These are phyloP conservation scores for Fusarium bulbicola DNA, from an alignment of 2,329 filamentous ascomycete species.

Conservation along the genomic window DNA sequence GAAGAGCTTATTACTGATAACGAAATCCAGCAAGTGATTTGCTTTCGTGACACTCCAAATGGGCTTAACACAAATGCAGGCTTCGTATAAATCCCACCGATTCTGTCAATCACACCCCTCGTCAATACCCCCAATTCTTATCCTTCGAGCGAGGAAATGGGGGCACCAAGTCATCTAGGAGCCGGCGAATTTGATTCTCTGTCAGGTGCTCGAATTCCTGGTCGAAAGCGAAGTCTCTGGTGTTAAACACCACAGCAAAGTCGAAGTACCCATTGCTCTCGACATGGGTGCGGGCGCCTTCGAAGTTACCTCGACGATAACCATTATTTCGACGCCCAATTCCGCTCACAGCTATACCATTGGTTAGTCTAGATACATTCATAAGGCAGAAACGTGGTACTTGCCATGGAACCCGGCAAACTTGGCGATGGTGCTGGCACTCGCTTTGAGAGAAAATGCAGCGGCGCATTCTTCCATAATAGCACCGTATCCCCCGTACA, in stretches of 20 bases:
- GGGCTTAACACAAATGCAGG: background rate
- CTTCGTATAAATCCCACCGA: background rate
- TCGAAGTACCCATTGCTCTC: constrained; percentile 7
- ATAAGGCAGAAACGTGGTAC: background rate
- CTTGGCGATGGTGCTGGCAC: constrained; percentile 22
- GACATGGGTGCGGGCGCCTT: constrained; percentile 7
- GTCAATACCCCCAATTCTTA: background rate
- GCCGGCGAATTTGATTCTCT: background rate
- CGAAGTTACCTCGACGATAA: constrained; percentile 8
- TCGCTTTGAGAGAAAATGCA: constrained; percentile 20
- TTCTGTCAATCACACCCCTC: background rate
- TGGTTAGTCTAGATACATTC: background rate
- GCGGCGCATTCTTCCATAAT: constrained; percentile 34
- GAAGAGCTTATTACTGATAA: no score
- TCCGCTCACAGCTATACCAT: constrained; percentile 5
- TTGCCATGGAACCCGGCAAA: constrained; percentile 20
- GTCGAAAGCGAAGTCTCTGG: constrained; percentile 10
- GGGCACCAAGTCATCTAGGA: background rate
- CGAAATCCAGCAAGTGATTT: background rate
- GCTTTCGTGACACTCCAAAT: no score
- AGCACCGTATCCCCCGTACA: constrained; percentile 21
- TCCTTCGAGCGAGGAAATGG: background rate
- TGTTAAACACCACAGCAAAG: constrained; percentile 28
- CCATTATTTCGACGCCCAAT: background rate
- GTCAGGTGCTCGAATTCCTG: constrained; percentile 10